phyloP scores from a whole-genome alignment of 768 basidiomycete genomes.

The Suillus clintonianus region DNA sequence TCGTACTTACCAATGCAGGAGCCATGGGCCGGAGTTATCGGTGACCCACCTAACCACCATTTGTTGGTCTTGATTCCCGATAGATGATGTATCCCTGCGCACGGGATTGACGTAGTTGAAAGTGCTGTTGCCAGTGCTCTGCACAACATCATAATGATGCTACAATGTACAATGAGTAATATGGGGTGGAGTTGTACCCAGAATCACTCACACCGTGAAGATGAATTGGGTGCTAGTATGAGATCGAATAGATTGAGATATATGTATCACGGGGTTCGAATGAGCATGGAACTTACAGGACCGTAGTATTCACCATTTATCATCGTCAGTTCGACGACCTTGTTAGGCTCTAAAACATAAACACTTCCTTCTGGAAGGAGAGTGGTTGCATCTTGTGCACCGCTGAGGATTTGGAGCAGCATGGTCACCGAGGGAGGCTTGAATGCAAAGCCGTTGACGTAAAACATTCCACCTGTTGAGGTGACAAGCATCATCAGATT shows the following conservation, averaged over 20 bases:
- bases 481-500: conserved; percentile 9
- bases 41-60: conserved; percentile 59
- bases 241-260: not conserved
- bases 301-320: not conserved
- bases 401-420: conserved; percentile 42
- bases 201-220: conserved; percentile 30
- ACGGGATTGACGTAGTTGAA: conserved; percentile 17
- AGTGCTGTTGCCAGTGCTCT: conserved; percentile 9
- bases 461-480: conserved; percentile 10
- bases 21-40: conserved; percentile 67
- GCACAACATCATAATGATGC: conserved; percentile 10
- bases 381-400: conserved; percentile 29
- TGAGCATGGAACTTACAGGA: not conserved
- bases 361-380: conserved; percentile 42
- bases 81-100: conserved; percentile 39
- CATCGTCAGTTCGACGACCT: conserved; percentile 33
- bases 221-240: conserved; percentile 27
- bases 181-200: not conserved
- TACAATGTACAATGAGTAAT: not conserved
- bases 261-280: not conserved
- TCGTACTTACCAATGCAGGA: conserved; percentile 21
- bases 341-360: conserved; percentile 40
- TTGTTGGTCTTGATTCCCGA: conserved; percentile 32
- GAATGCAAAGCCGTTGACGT: not conserved
- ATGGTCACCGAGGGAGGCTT: conserved; percentile 35